Evolutionary conservation across 2,329 filamentous ascomycete genomes (phyloP), one percentile per base, ranked within the genome.

Genomic region (Purpureocillium takamizusanense): DNA sequence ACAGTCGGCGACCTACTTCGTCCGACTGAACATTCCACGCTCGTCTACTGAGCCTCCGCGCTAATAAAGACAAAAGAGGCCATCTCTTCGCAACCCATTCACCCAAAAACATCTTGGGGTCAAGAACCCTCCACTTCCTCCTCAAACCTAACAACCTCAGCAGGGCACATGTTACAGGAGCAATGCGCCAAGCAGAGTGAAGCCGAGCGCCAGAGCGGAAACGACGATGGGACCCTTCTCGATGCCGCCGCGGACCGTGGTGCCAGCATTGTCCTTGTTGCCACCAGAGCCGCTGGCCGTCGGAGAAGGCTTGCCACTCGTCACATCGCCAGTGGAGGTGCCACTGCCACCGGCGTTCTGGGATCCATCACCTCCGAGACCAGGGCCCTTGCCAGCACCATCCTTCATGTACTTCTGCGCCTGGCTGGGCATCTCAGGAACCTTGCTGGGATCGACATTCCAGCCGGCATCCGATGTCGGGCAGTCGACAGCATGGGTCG

Each of bases 311-410:
- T 56, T 42, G 18, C 58, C 60, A 28, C 49, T 45, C 23, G 59
- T 61, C 36, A 53, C 53, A 45, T 62, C 62, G 40, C 59, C 61
- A 13, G 69, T 70, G 30, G 70, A 68, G 14, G 66, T 66, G 33
- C 69, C 63, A 38, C 64, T 61, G 50, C 61, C 65, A 6, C 59
- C 62, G 10, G 67, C 64, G 36, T 69, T 64, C 60, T 78, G 74
- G 16, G 74, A 78, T 17, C 74, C 74, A 15, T 54, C 49, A 6
- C 73, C 73, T 4, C 56, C 57, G 13, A 78, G 64, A 46, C 74
- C 74, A 11, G 72, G 71, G 2, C 72, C 74, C 2, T 53, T 50
- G 27, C 74, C 74, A 35, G 73, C 73, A 50, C 74, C 74, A 8
- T 62, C 51, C 28, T 59, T 63, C 65, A 78, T 69, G 61, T 64